These are phyloP conservation scores for Spirogloea muscicola DNA, from an alignment of 139 green algal species.

Conservation along the genomic window DNA sequence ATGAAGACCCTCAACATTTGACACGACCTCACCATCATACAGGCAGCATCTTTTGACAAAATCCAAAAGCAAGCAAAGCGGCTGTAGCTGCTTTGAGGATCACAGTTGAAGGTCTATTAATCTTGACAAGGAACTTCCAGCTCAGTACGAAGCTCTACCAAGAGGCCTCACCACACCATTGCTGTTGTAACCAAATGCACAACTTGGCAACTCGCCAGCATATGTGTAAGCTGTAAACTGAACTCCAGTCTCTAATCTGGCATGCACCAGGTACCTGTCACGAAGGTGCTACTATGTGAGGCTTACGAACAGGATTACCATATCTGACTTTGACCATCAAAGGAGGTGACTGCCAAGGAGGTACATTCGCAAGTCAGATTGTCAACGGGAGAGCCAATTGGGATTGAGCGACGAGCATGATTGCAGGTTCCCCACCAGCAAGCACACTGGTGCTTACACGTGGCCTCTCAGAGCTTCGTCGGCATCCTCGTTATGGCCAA, in stretches of 20 bases:
- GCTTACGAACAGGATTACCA: slow-evolving; percentile 6
- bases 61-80: too few species aligned
- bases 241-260: neutral
- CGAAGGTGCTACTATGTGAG: neutral
- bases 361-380: neutral
- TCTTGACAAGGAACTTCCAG: neutral
- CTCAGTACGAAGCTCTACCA: neutral
- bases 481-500: slow-evolving; percentile 27
- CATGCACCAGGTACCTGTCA: slow-evolving; percentile 35
- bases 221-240: slow-evolving; percentile 26
- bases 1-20: too few species aligned
- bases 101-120: neutral
- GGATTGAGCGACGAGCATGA: too few species aligned
- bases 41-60: neutral
- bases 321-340: neutral
- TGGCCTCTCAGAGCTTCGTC: slow-evolving; percentile 5
- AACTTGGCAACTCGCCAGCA: slow-evolving; percentile 18
- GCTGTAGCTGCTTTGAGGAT: slow-evolving; percentile 8
- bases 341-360: neutral
- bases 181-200: slow-evolving; percentile 34
- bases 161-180: slow-evolving; percentile 3
- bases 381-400: too few species aligned
- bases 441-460: neutral
- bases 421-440: too few species aligned
- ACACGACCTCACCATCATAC: too few species aligned